These are phyloP conservation scores for Thielaviopsis musarum DNA, from an alignment of 2,329 filamentous ascomycete genomes.

Conservation along the genomic window DNA sequence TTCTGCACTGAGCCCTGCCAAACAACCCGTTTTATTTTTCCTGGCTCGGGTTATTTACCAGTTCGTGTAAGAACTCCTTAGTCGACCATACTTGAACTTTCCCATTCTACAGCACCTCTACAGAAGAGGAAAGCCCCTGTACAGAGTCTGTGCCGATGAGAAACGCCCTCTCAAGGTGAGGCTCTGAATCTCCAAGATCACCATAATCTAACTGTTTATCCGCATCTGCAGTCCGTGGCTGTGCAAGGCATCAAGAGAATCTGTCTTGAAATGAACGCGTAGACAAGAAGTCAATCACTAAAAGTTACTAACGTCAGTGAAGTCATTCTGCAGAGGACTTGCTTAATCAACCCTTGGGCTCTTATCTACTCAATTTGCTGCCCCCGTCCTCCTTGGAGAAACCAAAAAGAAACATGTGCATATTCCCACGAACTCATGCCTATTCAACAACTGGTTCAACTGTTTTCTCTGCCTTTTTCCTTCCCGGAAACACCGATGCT, in stretches of 20 bases:
- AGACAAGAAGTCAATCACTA: neutral
- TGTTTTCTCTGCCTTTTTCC: neutral
- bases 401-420: neutral
- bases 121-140: too few species aligned
- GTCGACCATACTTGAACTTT: too few species aligned
- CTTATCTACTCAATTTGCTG: neutral
- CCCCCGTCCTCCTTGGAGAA: neutral
- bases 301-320: neutral
- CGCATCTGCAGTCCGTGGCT: too few species aligned
- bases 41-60: too few species aligned
- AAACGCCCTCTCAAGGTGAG: too few species aligned
- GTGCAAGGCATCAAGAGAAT: neutral
- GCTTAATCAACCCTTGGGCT: neutral
- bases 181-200: too few species aligned
- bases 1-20: neutral
- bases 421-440: neutral
- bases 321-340: neutral
- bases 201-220: too few species aligned
- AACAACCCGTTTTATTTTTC: too few species aligned
- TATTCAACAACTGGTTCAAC: neutral
- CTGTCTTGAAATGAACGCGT: neutral
- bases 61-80: too few species aligned
- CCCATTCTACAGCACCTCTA: too few species aligned
- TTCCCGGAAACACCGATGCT: neutral
- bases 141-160: too few species aligned